Evolutionary conservation across 352 stramenopile species (phyloP), one percentile per base, ranked within the genome.

Genomic region (Globisporangium splendens): DNA sequence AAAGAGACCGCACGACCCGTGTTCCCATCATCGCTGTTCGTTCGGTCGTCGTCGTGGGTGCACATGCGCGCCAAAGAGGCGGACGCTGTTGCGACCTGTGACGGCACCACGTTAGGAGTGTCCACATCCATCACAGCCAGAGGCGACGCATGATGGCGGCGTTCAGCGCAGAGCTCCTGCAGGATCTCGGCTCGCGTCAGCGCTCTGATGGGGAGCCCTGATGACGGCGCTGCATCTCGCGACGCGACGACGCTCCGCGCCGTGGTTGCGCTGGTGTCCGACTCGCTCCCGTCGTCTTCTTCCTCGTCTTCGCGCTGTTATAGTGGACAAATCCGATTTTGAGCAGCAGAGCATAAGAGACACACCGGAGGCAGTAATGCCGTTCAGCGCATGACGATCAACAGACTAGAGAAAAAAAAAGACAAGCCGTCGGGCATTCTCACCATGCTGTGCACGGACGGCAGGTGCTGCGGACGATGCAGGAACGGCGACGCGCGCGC

Each of bases 111-210:
- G 8, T 44, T 10, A 3, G 0, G 28, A 35, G 28, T 35, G 28
- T 35, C 28, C 28, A 44, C 39, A 44, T 43, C 11, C 8, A 43
- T 12, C 35, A 13, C 17, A 17, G n/a, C 21, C 44, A 14, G 24
- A 8, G 35, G 49, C 42, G 39, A n/a, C 28, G n/a, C 33, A 35
- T 20, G 43, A 17, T 39, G 41, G 14, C 21, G 39, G 14, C 20
- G 20, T 20, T 54, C 13, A 17, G 54, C 24, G 24, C 42, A 52
- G 14, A 89, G 65, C 33, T 85, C 67, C 11, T 51, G 67, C 56
- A 89, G 56, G 31, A 91, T 86, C 55, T 91, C 78, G 28, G 63
- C 65, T 15, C 78, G 72, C 13, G 68, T 80, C 49, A 89, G 62
- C 10, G 79, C 70, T 31, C 75, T 78, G 28, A 78, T 62, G 3